Evolutionary conservation across 345 rosid genomes (phyloP).

Genomic region (Gossypium bickii): DNA sequence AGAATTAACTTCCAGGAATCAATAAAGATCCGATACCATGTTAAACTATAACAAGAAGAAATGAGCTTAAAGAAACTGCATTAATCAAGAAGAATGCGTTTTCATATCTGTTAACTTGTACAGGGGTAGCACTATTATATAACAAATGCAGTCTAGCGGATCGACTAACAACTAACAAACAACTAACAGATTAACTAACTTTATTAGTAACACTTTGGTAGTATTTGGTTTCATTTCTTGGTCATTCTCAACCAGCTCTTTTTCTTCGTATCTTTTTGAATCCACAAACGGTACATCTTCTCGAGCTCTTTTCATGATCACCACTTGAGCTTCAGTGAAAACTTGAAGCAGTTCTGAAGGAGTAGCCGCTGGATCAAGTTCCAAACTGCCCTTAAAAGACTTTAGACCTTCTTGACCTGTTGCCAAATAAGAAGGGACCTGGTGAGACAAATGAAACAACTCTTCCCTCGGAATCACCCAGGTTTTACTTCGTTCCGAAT

Average conservation of each 20-base stretch:
- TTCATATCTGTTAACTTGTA: too few species aligned
- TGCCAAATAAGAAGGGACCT: constrained; percentile 49
- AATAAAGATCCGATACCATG: too few species aligned
- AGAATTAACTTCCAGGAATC: too few species aligned
- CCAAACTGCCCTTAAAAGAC: constrained; percentile 48
- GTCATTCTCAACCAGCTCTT: constrained; percentile 7
- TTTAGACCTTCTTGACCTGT: constrained; percentile 51
- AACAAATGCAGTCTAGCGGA: too few species aligned
- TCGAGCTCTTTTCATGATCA: neutral
- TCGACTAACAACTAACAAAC: too few species aligned
- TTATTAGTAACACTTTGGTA: neutral
- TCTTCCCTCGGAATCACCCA: constrained; percentile 44
- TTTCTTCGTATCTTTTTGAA: neutral
- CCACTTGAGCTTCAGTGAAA: constrained; percentile 25
- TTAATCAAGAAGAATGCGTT: too few species aligned
- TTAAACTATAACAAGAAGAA: too few species aligned
- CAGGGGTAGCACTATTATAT: too few species aligned
- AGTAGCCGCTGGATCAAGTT: constrained; percentile 66
- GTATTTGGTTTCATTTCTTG: constrained; percentile 3
- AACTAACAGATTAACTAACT: too few species aligned
- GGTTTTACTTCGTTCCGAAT: constrained; percentile 18
- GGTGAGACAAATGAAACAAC: constrained; percentile 63
- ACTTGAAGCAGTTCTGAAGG: constrained; percentile 58
- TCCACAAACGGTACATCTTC: neutral
- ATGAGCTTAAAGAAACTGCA: too few species aligned